Conservation (phyloP, 805 yeast genomes). For the Starmerella sp. region DNA sequence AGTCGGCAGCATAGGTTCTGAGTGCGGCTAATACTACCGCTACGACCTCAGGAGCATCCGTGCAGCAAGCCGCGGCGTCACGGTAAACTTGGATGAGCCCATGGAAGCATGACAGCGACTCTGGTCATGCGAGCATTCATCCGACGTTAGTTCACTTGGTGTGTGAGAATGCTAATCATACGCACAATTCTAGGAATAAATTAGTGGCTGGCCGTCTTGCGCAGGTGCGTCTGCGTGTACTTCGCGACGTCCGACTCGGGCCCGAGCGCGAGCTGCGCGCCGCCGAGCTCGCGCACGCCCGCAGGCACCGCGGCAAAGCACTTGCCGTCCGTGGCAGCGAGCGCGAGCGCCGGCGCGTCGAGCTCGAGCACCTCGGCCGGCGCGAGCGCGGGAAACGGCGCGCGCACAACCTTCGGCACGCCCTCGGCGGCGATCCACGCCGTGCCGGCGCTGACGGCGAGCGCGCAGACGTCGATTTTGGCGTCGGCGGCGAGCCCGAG, state of each 20-base stretch:
- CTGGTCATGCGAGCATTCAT: too few species aligned
- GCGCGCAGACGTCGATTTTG: constrained; percentile 12
- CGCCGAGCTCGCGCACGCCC: background rate
- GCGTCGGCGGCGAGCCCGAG: constrained; percentile 24
- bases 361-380: constrained; percentile 2
- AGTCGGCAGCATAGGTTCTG: too few species aligned
- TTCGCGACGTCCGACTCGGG: background rate
- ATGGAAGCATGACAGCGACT: too few species aligned
- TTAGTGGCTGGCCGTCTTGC: constrained; percentile 7
- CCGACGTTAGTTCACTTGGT: too few species aligned
- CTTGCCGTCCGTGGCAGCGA: constrained; percentile 11
- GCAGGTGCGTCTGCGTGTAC: constrained; percentile 8
- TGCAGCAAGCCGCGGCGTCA: too few species aligned
- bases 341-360: constrained; percentile 8
- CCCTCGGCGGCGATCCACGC: constrained; percentile 16
- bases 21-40: too few species aligned
- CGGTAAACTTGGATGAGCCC: too few species aligned
- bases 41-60: too few species aligned
- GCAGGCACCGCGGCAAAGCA: constrained; percentile 5
- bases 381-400: constrained; percentile 8
- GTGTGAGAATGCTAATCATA: too few species aligned
- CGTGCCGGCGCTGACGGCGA: constrained; percentile 1
- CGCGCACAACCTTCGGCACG: constrained; percentile 8
- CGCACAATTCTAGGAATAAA: too few species aligned
- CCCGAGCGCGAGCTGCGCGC: background rate